Evolutionary conservation across 208 protist species (phyloP).

Genomic region (Porcisia hertigi): DNA sequence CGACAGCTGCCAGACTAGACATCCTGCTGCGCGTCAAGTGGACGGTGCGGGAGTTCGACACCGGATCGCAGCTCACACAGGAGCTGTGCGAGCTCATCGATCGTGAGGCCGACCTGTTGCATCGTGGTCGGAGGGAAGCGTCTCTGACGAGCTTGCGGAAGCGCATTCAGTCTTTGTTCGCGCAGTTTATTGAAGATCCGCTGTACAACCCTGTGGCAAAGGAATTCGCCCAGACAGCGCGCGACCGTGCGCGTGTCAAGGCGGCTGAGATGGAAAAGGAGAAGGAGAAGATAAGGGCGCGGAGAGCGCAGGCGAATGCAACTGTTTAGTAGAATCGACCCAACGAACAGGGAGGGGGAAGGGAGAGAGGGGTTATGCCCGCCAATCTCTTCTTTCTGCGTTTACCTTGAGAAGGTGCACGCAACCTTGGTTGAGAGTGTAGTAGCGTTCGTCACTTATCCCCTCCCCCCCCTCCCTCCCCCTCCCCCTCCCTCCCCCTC

Average conservation of each 20-base stretch:
- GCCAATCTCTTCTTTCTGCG: neutral
- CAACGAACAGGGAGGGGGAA: neutral
- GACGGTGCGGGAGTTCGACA: conserved; percentile 96
- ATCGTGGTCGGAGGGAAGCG: conserved; percentile 83
- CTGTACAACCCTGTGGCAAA: conserved; percentile 95
- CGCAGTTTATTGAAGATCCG: conserved; percentile 94
- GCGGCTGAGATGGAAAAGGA: conserved; percentile 14
- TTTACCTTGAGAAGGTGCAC: too few species aligned
- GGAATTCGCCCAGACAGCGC: conserved; percentile 58
- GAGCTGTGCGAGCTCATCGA: conserved; percentile 96
- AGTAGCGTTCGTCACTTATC: too few species aligned
- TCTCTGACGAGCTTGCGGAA: conserved; percentile 80
- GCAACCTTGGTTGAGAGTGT: too few species aligned
- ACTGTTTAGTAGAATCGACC: neutral
- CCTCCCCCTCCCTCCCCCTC: neutral
- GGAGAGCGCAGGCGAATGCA: neutral
- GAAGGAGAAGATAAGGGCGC: neutral
- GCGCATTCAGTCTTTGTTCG: conserved; percentile 91
- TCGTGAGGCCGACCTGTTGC: conserved; percentile 96
- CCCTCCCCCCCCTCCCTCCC: neutral
- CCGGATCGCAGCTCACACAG: conserved; percentile 55
- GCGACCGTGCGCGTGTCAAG: conserved; percentile 35
- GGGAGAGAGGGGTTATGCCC: neutral
- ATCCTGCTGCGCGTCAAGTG: conserved; percentile 97
- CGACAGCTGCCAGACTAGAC: conserved; percentile 88